Base-by-base conservation (phyloP, 352 stramenopile species). In the Phytophthora ramorum region DNA sequence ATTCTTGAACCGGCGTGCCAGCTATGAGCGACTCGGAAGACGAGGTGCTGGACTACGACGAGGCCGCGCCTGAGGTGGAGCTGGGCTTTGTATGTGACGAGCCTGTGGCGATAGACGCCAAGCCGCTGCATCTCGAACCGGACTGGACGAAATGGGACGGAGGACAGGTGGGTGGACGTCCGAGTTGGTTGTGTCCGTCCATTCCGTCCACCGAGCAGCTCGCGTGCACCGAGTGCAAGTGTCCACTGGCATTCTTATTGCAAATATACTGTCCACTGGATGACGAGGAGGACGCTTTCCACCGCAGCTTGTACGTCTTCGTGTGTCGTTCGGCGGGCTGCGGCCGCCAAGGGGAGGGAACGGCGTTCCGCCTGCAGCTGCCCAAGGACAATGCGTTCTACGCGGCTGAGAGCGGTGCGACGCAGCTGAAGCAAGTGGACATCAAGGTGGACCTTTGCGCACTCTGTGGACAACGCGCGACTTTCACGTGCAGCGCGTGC, bases 221-320 rank as follows among this genome's bases (percentile, higher is more conserved):
- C n/a, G 47, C 71, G 32, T 96, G 89, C 56, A 5, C 17, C 0
- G 74, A 76, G 24, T 96, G 88, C 63, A 45, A 43, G 22, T 58
- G 30, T 56, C 75, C 78, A 28, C 60, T 97, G 59, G 65, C 83
- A 10, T 97, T 97, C 54, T 68, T 98, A 47, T 52, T 95, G 60
- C 95, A 98, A 76, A 87, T 98, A 55, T 98, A 98, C 64, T 97
- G 91, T 58, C 95, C 95, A 37, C 74, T 97, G 34, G 93, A 98
- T 72, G 85, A 96, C 19, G 59, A 83, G 13, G 28, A 69, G 19
- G 78, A 96, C 62, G 94, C 93, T 61, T 98, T 98, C 73, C 95
- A 98, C 83, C 90, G 95, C 61, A 95, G 78, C 17, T 62, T 98
- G 19, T 98, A 98, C 75, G 79, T 98, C 10, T 98, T 98, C 65